Conservation (phyloP, 805 yeast species). For the Ogataea glucozyma region DNA sequence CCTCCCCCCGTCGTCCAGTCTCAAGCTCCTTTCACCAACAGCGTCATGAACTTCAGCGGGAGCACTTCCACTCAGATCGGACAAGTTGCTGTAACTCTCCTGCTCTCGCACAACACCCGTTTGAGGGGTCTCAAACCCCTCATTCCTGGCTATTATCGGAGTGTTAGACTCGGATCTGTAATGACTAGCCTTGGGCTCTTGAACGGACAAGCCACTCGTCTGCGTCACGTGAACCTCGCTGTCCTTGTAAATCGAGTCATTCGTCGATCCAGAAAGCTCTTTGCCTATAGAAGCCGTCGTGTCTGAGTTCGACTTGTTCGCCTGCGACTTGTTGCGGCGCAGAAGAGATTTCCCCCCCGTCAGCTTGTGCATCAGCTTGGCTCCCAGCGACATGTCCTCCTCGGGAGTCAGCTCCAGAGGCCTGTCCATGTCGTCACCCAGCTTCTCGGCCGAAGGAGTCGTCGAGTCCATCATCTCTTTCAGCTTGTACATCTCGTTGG, state of each 20-base stretch:
- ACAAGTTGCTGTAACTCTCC: constrained; percentile 13
- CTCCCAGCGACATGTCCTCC: constrained; percentile 38
- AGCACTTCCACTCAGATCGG: constrained; percentile 11
- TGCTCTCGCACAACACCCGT: constrained; percentile 12
- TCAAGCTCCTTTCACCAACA: constrained; percentile 3
- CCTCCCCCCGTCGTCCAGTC: neutral
- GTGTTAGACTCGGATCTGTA: constrained; percentile 23
- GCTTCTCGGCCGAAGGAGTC: constrained; percentile 19
- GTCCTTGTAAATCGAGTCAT: constrained; percentile 7
- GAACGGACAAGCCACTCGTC: neutral
- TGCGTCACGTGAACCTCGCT: constrained; percentile 1
- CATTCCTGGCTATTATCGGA: constrained; percentile 18
- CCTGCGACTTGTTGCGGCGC: constrained; percentile 24
- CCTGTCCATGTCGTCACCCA: constrained; percentile 26
- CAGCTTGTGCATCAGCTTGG: constrained; percentile 44
- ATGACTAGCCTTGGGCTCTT: constrained; percentile 11
- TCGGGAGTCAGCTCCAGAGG: constrained; percentile 36
- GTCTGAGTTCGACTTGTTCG: constrained; percentile 5
- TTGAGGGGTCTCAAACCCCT: constrained; percentile 9
- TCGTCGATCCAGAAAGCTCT: constrained; percentile 2
- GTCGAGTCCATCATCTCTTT: constrained; percentile 37
- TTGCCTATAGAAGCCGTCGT: constrained; percentile 4
- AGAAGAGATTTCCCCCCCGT: constrained; percentile 44
- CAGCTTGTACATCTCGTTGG: constrained; percentile 57
- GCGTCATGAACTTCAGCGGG: constrained; percentile 19